phyloP scores from a whole-genome alignment of 1,139 yeast genomes.

The Yamadazyma buinensis region DNA sequence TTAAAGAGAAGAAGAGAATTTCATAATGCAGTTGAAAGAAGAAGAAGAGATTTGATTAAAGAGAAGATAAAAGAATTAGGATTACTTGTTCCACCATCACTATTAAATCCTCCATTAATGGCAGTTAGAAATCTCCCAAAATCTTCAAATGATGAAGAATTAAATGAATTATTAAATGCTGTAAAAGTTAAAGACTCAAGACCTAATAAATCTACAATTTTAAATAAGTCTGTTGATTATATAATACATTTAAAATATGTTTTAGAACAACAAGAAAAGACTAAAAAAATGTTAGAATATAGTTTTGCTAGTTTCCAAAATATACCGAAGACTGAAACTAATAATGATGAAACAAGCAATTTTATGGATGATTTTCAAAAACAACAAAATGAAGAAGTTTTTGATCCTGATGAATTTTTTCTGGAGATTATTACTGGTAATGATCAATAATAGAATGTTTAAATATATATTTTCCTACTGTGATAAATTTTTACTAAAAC shows the following conservation, averaged over 20 bases:
- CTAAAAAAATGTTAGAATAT: constrained; percentile 19
- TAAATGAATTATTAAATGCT: constrained; percentile 34
- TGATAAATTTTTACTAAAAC: no score
- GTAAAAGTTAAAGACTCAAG: constrained; percentile 59
- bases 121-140: constrained; percentile 47
- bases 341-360: constrained; percentile 6
- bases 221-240: constrained; percentile 68
- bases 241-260: constrained; percentile 51
- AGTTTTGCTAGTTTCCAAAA: constrained; percentile 15
- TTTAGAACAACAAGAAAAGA: constrained; percentile 31
- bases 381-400: constrained; percentile 16
- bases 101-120: constrained; percentile 48
- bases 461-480: no score
- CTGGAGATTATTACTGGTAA: constrained; percentile 16
- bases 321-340: constrained; percentile 6
- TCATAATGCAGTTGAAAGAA: constrained; percentile 78
- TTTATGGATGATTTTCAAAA: constrained; percentile 16
- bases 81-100: constrained; percentile 64
- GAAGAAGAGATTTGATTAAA: constrained; percentile 74
- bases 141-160: constrained; percentile 31
- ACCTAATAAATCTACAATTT: constrained; percentile 68
- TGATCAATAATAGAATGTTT: constrained; percentile 4
- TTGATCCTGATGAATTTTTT: constrained; percentile 22
- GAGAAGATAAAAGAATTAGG: constrained; percentile 74
- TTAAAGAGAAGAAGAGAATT: constrained; percentile 67